These are phyloP conservation scores for Fusarium sp. DNA, from an alignment of 2,329 filamentous ascomycete genomes.

Conservation along the genomic window DNA sequence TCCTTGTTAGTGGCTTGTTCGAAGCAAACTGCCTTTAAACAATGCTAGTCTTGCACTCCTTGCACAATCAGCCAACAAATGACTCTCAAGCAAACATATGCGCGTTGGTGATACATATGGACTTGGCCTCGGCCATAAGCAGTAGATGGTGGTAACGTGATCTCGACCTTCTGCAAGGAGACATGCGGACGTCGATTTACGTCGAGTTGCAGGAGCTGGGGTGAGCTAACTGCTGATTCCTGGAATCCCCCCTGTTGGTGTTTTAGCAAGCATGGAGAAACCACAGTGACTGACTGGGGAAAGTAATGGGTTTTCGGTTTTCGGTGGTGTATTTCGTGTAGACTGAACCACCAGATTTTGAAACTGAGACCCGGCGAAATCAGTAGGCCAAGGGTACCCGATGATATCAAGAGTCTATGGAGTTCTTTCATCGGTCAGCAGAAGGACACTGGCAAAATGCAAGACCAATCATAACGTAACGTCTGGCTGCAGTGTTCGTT, in stretches of 20 bases:
- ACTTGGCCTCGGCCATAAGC: conserved; percentile 12
- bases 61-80: conserved; percentile 19
- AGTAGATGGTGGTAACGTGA: conserved; percentile 43
- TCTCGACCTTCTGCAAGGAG: conserved; percentile 36
- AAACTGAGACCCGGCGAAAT: neutral
- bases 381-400: neutral
- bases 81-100: conserved; percentile 17
- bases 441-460: neutral
- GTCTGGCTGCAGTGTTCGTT: neutral
- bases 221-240: conserved; percentile 15
- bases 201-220: conserved; percentile 11
- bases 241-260: neutral
- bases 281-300: neutral
- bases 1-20: conserved; percentile 28
- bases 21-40: conserved; percentile 27
- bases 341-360: conserved; percentile 4
- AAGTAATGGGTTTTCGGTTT: neutral
- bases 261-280: neutral
- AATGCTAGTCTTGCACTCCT: conserved; percentile 9
- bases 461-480: neutral
- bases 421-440: neutral
- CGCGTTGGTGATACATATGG: neutral
- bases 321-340: neutral
- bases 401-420: neutral
- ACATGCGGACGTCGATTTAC: conserved; percentile 15